Evolutionary conservation across 345 rosid species (phyloP), one percentile per base, ranked within the genome.

Genomic region (Theobroma cacao): DNA sequence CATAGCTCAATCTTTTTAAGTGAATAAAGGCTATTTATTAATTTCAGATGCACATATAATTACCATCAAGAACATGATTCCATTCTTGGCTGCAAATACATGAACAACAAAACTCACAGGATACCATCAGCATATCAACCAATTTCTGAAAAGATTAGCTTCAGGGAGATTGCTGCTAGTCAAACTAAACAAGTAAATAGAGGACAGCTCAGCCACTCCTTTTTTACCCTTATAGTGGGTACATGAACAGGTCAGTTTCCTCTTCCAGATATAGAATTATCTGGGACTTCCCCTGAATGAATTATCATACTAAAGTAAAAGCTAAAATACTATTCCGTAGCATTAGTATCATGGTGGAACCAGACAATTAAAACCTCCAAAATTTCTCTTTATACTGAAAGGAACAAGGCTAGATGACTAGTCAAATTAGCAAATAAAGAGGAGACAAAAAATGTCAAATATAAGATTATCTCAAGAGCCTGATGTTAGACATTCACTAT

Each of bases 331-430:
- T 3, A 20, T 11, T 33, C 22, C 41, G 6, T 33, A 8, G 40
- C 15, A 2, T 8, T 18, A 36, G 24, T 34, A 63, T 18, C 43
- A 34, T 17, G 24, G 10, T 5, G 0, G 30, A 12, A 43, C 33
- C 20, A 67, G 72, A 43, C n/a, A 68, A 41, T 4, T 45, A 34
- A 45, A 68, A 68, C 73, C 56, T 63, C 68, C 43, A 63, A 63
- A 14, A 5, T 61, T 2, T 31, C 36, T 17, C 45, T 36, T 38
- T 36, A 20, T 33, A 36, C 69, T n/a, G 36, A 64, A 64, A 64
- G 45, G 9, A 34, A 34, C 28, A 34, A 64, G 69, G 47, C 11
- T 34, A 18, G 22, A 33, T 36, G 28, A 64, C 17, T 36, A 34
- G 45, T 36, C 26, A 18, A 36, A 22, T 31, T 36, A 20, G 22